Evolutionary conservation across 257 asterid genomes (phyloP), one percentile per base, ranked within the genome.

Genomic region (Mentha longifolia): DNA sequence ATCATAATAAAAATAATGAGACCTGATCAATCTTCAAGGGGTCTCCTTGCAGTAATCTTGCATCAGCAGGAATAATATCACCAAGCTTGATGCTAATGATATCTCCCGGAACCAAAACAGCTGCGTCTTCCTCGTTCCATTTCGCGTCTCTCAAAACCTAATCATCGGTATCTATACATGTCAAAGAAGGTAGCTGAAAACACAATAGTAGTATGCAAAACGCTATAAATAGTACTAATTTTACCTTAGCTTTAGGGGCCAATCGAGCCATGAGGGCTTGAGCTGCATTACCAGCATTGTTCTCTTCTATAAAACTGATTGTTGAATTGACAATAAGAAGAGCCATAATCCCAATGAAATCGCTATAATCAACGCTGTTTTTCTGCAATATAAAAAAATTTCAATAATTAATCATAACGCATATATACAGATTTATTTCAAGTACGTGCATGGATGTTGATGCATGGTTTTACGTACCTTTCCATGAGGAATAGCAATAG

Each of bases 51-150:
- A 89, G 81, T 25, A 89, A 74, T 55, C 96, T 86, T 17, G 96
- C 94, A 78, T 89, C 96, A n/a, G 96, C 95, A 0, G 96, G 96
- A 67, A 89, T 70, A 15, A 89, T 89, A 50, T 89, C 96, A 25
- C 96, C 96, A 66, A 89, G 72, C 70, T 87, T 87, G 17, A 89
- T 81, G 61, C 95, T 87, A 43, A 89, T 65, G 6, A 89, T 77
- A 62, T 89, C 96, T 15, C 96, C 96, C 0, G 96, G 96, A 7
- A 87, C 96, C 41, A 89, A 76, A 14, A 87, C 72, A 1, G 95
- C 78, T 4, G 96, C 96, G 1, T 89, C 96, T 56, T 82, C 83
- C 63, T 89, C 89, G 10, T n/a, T 65, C 96, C 96, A 89, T 60
- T 78, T 80, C 3, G 78, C 88, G 66, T 86, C 91, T 17, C 96